Evolutionary conservation across 495 filamentous ascomycete genomes (phyloP), one percentile per base, ranked within the genome.

Genomic region (Hyaloscypha variabilis): DNA sequence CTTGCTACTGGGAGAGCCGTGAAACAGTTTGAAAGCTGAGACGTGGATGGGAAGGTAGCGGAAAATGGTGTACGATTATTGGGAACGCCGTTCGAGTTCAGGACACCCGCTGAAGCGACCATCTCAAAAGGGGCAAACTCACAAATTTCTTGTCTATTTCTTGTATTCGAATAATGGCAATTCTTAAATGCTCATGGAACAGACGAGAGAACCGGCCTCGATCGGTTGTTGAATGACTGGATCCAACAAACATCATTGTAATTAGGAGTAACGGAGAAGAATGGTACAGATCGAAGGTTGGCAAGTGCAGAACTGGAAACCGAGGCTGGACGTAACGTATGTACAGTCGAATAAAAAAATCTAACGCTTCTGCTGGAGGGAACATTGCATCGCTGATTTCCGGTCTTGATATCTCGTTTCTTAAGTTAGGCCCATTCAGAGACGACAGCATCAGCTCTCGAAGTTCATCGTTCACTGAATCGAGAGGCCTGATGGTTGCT

Each of bases 231-330:
- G 69, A 70, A 51, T 74, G 69, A 57, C 65, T 69, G 14, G 72
- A 70, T 0, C 72, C 72, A 8, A 71, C 26, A 30, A 71, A 67
- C 62, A 72, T 68, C 68, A 74, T 74, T 0, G 72, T 63, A 2
- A 74, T n/a, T 29, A 74, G 60, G 10, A 74, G 68, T 17, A 63
- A 31, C 4, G 68, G 63, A 21, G 70, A 52, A 28, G 51, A 51
- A n/a, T 56, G 59, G 36, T 67, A 67, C 57, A 65, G 66, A 58
- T 65, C 60, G 50, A 74, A 74, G 8, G 70, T 72, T 14, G 72
- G 67, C 26, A 70, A 39, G 58, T 74, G 72, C 25, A 74, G 55
- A n/a, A 74, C 66, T 2, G 72, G 67, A 56, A 72, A 74, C n/a
- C 70, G 28, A 13, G 68, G 64, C n/a, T 74, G 72, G 10, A 74